phyloP scores from a whole-genome alignment of 2,329 filamentous ascomycete species.

The Stromatinia cepivora region DNA sequence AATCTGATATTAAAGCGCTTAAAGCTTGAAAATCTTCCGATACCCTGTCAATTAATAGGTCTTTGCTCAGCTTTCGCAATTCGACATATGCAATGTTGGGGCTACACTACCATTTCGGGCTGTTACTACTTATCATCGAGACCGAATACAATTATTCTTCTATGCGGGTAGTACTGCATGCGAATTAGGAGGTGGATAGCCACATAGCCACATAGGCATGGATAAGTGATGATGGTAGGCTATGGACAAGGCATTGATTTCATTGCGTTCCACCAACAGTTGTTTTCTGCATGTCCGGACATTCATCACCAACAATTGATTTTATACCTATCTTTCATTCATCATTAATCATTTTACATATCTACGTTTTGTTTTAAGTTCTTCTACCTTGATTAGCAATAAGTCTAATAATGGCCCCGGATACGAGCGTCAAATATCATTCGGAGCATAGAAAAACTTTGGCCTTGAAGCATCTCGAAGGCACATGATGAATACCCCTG shows the following conservation, averaged over 20 bases:
- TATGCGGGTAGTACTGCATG: background rate
- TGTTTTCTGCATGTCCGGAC: constrained; percentile 1
- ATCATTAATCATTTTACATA: background rate
- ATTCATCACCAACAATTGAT: background rate
- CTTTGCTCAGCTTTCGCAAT: constrained; percentile 1
- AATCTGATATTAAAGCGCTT: background rate
- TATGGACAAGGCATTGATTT: background rate
- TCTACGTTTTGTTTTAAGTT: background rate
- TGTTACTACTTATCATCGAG: background rate
- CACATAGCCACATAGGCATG: constrained; percentile 3
- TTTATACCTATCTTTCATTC: background rate
- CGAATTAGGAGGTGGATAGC: background rate
- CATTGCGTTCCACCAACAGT: background rate
- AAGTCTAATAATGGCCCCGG: background rate
- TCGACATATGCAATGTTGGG: background rate
- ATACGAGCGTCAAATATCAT: background rate
- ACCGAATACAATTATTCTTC: background rate
- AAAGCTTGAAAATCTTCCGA: background rate
- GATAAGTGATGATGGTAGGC: background rate
- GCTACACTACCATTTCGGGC: background rate
- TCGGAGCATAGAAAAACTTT: background rate
- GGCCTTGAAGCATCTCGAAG: background rate
- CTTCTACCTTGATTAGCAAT: background rate
- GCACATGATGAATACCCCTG: constrained; percentile 4
- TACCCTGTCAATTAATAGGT: background rate